Evolutionary conservation across 257 asterid species (phyloP).

Genomic region (Solanum bulbocastanum): DNA sequence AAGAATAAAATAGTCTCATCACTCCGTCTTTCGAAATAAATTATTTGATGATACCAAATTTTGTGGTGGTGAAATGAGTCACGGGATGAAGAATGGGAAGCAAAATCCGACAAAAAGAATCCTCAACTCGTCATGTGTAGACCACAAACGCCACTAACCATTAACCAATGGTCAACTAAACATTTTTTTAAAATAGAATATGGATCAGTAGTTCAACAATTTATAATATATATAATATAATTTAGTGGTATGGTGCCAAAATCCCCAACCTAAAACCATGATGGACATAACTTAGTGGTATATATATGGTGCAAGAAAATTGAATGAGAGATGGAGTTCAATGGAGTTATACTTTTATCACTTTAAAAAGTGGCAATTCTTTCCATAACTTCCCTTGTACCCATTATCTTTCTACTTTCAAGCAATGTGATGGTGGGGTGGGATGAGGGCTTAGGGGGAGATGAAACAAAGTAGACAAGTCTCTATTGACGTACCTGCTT

Average conservation of each 20-base stretch:
- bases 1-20: fast-evolving
- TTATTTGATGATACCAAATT: not conserved
- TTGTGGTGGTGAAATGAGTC: not conserved
- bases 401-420: not conserved
- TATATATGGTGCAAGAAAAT: not conserved
- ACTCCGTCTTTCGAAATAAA: not conserved
- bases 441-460: no score
- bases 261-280: not conserved
- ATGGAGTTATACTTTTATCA: not conserved
- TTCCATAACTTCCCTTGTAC: not conserved
- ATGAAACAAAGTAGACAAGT: no score
- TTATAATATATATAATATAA: no score
- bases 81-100: not conserved
- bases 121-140: not conserved
- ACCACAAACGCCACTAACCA: not conserved
- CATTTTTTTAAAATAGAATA: not conserved
- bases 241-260: not conserved
- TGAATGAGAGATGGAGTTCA: not conserved
- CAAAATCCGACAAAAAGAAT: not conserved
- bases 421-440: not conserved
- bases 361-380: not conserved
- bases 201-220: no score
- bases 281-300: not conserved
- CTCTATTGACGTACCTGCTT: no score
- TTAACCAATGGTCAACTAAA: not conserved